A percentile compares a stretch with the other conserved stretches of the same genome.
Evolutionary conservation across 208 protist species (phyloP).

Genomic region (Acanthamoeba lenticulata): DNA sequence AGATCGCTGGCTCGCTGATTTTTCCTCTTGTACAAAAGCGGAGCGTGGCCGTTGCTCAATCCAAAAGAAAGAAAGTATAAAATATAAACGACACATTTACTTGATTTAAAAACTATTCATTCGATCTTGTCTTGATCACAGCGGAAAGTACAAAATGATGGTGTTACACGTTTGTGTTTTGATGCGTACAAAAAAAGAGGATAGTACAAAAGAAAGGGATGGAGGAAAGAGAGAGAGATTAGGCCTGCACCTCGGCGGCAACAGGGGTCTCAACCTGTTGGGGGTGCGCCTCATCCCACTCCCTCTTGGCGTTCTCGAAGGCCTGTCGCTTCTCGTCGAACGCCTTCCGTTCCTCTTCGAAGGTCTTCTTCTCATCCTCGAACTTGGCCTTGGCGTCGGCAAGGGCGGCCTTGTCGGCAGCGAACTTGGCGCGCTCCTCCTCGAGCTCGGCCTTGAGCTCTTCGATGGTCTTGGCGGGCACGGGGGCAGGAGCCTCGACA

Average conservation of each 20-base stretch:
- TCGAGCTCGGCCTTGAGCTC: slow-evolving; percentile 4
- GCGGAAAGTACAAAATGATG: too few species aligned
- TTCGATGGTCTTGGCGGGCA: background rate
- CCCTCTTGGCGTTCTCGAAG: background rate
- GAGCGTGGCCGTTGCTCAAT: too few species aligned
- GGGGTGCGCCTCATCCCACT: slow-evolving; percentile 2
- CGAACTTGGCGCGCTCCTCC: background rate
- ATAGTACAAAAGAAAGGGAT: background rate
- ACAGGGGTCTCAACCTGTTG: background rate
- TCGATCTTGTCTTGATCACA: too few species aligned
- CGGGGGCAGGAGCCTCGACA: background rate
- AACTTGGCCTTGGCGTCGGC: background rate
- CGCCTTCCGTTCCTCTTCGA: slow-evolving; percentile 50
- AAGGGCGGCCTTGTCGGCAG: background rate
- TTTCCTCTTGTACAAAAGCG: background rate
- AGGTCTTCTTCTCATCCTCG: background rate
- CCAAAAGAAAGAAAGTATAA: too few species aligned
- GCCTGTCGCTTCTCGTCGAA: background rate
- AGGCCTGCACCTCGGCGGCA: background rate
- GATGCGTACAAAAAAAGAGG: background rate
- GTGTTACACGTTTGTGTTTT: too few species aligned
- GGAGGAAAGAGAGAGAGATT: background rate
- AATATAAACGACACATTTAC: too few species aligned
- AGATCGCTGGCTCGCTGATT: background rate
- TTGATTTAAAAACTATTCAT: too few species aligned